Evolutionary conservation across 108 stramenopile species (phyloP).

Genomic region (Skeletonema menzelii): DNA sequence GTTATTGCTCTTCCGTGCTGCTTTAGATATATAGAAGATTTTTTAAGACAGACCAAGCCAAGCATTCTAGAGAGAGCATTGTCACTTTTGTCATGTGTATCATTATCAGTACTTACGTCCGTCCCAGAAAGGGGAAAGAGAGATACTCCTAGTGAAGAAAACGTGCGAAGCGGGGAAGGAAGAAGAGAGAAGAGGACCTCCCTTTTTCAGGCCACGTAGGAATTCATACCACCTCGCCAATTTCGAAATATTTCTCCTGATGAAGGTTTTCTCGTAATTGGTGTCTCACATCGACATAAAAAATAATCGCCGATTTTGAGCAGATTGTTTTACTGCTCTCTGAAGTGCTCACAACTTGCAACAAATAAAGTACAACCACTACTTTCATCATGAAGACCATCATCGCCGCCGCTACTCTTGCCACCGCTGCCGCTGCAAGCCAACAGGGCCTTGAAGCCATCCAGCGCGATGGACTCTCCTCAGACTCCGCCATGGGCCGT

Average conservation of each 20-base stretch:
- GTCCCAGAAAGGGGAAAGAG: no score
- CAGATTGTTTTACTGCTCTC: neutral
- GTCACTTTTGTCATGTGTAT: no score
- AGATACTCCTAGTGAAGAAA: no score
- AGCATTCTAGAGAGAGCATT: no score
- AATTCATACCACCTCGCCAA: neutral
- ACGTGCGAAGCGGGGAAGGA: no score
- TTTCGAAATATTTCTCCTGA: neutral
- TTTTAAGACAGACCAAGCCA: no score
- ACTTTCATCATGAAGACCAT: neutral
- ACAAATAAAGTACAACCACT: neutral
- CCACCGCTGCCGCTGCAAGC: conserved; percentile 32
- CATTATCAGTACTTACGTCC: no score
- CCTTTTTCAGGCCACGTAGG: neutral
- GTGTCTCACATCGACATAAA: neutral
- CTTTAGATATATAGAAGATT: no score
- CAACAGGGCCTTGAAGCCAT: conserved; percentile 33
- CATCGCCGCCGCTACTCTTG: conserved; percentile 6
- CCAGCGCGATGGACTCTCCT: conserved; percentile 52
- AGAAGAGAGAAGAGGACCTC: no score
- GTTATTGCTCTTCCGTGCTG: no score
- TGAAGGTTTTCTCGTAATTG: neutral
- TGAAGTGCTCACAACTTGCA: neutral
- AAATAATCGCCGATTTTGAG: neutral
- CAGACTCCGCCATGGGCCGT: conserved; percentile 52